Evolutionary conservation across 768 basidiomycete species (phyloP).

Genomic region (Strobilomyces echinocephalus): DNA sequence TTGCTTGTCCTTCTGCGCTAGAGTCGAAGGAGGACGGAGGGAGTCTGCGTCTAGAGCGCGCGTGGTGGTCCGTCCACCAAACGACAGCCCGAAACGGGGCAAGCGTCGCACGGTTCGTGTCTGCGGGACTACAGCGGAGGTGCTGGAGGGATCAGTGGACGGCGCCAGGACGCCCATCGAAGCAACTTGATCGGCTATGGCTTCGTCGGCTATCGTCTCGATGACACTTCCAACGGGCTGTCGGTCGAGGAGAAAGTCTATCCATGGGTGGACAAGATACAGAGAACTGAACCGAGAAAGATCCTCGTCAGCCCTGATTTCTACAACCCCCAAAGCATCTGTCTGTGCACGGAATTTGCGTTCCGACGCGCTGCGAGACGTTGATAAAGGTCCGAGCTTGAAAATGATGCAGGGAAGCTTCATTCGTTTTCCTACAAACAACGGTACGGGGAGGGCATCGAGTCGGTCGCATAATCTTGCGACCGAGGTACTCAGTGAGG

Average conservation of each 20-base stretch:
- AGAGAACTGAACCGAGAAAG: background rate
- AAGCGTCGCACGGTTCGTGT: no score
- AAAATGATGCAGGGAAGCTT: background rate
- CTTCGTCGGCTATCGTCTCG: background rate
- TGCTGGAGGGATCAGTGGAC: no score
- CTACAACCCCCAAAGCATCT: no score
- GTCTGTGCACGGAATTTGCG: background rate
- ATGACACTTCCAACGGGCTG: no score
- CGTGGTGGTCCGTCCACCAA: no score
- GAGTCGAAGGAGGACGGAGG: background rate
- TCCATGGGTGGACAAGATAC: no score
- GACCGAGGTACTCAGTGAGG: background rate
- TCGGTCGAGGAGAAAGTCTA: no score
- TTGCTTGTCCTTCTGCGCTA: no score
- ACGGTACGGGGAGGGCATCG: background rate
- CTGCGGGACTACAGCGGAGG: no score
- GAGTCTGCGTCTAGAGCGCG: background rate
- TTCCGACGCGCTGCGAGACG: background rate
- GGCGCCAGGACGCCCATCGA: no score
- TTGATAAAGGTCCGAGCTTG: background rate
- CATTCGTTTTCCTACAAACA: background rate
- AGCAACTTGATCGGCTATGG: no score
- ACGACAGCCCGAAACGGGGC: no score
- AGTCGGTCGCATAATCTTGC: background rate
- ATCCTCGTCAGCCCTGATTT: background rate